Evolutionary conservation across 495 filamentous ascomycete species (phyloP).

Genomic region (Hypoxylon intermedium): DNA sequence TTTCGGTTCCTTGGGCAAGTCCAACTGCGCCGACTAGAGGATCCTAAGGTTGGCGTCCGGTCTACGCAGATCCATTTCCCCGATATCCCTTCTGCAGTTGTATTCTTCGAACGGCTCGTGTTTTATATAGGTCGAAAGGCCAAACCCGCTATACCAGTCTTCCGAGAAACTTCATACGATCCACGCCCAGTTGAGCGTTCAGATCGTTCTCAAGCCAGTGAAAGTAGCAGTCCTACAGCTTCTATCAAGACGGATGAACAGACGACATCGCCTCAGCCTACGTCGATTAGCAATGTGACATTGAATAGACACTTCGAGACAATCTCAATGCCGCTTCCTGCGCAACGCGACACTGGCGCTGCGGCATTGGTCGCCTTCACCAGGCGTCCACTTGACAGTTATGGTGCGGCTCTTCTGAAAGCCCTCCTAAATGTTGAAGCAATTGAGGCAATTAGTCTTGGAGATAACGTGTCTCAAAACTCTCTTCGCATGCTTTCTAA

Average conservation of each 20-base stretch:
- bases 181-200: no score
- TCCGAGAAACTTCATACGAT: no score
- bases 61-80: neutral
- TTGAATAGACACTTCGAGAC: no score
- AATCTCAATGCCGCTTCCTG: no score
- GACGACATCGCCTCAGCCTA: no score
- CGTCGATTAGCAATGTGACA: no score
- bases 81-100: neutral
- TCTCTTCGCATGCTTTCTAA: slow-evolving; percentile 13
- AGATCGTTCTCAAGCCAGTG: neutral
- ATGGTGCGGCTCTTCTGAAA: neutral
- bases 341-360: no score
- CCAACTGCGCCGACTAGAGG: slow-evolving; percentile 5
- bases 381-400: neutral
- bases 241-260: neutral
- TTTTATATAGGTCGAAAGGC: neutral
- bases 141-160: no score
- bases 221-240: neutral
- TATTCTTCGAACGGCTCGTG: neutral
- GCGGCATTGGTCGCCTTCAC: no score
- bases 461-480: slow-evolving; percentile 4
- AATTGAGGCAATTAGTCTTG: slow-evolving; percentile 8
- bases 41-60: neutral
- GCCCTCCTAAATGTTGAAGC: neutral
- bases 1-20: neutral